Base-by-base conservation (phyloP, 345 rosid species). In the Brassica nigra region DNA sequence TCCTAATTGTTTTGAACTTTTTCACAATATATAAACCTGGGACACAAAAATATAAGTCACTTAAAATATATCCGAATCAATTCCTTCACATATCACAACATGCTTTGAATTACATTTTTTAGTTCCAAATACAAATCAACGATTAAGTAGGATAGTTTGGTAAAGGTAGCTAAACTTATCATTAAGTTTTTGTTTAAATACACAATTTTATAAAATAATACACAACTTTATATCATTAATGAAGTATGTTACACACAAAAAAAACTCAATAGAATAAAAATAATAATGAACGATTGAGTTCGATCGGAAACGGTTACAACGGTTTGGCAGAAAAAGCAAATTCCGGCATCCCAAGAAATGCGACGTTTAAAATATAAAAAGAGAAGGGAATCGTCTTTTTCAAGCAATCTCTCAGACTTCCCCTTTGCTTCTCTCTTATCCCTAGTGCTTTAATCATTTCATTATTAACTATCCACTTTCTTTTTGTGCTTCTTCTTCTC, bases 361-460 rank as follows among this genome's bases (percentile, higher is more conserved):
- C 66, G 66, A 78, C 81, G 76, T 71, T 78, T 44, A 5, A 52
- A n/a, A 61, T 1, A 62, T 1, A 54, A 54, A 52, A 47, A 54
- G 30, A 0, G 42, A 64, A 76, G 3, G 59, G 67, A 72, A 66
- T 16, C 84, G 69, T 76, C 77, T 52, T 12, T 76, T 28, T 10
- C 59, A 76, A 81, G 81, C 31, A 72, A 81, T 33, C 78, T 29
- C 15, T 29, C 15, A 61, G 65, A 64, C 49, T 20, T 16, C 4
- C 2, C 15, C 61, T 76, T 58, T 57, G 33, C 44, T 44, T 81
- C 27, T 42, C 47, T 66, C 42, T 11, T 76, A 34, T 20, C 33
- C 61, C 66, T 8, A 68, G 18, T 14, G 16, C 61, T 52, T 57
- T 62, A 27, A 52, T 57, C 55, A 66, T 62, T 65, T 12, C 71